Evolutionary conservation across 2,329 filamentous ascomycete species (phyloP), one percentile per base, ranked within the genome.

Genomic region (Penicillium psychrosexuale): DNA sequence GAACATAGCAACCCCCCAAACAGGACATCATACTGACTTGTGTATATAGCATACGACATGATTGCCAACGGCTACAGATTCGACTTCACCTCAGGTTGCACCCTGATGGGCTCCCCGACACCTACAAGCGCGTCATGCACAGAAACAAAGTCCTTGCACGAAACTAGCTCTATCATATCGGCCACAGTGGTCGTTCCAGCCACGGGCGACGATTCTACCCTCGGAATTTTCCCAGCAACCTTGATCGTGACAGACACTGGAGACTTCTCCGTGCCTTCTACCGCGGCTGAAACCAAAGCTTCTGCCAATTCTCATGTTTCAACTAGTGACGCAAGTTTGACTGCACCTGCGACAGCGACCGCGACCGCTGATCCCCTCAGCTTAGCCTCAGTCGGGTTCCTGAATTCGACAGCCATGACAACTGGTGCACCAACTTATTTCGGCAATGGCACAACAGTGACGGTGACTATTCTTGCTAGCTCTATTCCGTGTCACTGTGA

Each of bases 81-180:
- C 8, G 52, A 54, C 24, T 31, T 51, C 19, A 54, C 38, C 12
- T 54, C 52, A 2, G 27, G 27, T 5, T 54, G 52, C 47, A 54
- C 46, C 0, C 40, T 54, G 3, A 38, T 33, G 8, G 52, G 52
- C 3, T 43, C 39, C 27, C 47, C 47, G 5, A 27, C 46, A 8
- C 39, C 46, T 11, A 51, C 52, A 5, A 3, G 22, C 3, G 52
- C 52, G 1, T 51, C 39, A 13, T 54, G 52, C 34, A 44, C 47
- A 12, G 27, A 50, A 33, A 54, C 27, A 8, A 39, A 43, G 19
- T 42, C 27, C 12, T 39, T 3, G 4, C 52, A 54, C 19, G 12
- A 15, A 4, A 17, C 13, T 8, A 24, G 28, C 8, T 2, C 9
- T 24, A 5, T 51, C 27, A 15, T 7, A 4, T 38, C 47, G 7